Evolutionary conservation across 2,329 filamentous ascomycete species (phyloP), one percentile per base, ranked within the genome.

Genomic region (Chaetomium sp.): DNA sequence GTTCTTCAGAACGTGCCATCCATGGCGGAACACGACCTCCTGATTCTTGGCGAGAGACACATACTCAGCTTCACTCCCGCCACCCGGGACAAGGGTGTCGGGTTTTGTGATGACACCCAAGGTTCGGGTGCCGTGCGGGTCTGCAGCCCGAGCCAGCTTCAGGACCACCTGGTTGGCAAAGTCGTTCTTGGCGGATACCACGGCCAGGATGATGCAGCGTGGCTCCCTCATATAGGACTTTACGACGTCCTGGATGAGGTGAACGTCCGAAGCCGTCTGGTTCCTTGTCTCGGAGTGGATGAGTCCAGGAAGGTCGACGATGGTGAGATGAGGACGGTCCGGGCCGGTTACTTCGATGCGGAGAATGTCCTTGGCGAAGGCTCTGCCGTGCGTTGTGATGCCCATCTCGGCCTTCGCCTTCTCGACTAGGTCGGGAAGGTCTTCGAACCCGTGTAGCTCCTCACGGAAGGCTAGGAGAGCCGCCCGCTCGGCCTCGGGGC

Each of bases 121-220:
- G 0, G 82, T 84, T 7, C 82, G 78, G 10, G n/a, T 53, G 4
- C 74, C 72, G 1, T 38, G 57, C 0, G 64, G 65, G 55, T 78
- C 75, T 13, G 70, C 70, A 0, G 66, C 49, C 0, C 72, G 70
- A 7, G 74, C 72, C 21, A 74, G 66, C 64, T 74, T 77, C 1
- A 84, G 71, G 16, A 89, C 80, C 7, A 79, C 74, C 71, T 89
- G 86, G 60, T 84, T 82, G 31, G 82, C 81, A 60, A 79, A 80
- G 62, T 87, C 82, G 38, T 78, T 78, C 38, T 80, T 81, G 0
- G 81, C 82, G 0, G 78, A 79, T 1, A 85, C 74, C 0, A 84
- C 79, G 1, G 83, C 81, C 0, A 87, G 75, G 3, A 86, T 84
- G 63, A 88, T 84, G 66, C 79, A 86, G 38, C 38, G 38, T n/a